Evolutionary conservation across 1,284 basidiomycete genomes (phyloP).

Genomic region (Heimioporus punctisporus): DNA sequence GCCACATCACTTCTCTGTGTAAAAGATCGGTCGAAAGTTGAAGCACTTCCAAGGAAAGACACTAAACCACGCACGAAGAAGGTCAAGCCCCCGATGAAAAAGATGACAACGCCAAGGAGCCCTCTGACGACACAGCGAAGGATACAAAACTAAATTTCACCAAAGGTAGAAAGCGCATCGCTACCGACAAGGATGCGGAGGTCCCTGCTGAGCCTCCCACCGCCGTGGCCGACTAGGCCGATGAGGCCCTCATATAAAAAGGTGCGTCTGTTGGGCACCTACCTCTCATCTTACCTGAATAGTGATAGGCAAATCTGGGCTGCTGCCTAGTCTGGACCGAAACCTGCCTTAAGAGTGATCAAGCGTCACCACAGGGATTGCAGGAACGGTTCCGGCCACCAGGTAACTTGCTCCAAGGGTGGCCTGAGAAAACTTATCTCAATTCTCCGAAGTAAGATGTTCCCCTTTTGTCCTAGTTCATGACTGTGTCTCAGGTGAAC

Average conservation of each 20-base stretch:
- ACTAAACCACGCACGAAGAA: conserved; percentile 65
- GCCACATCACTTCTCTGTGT: conserved; percentile 71
- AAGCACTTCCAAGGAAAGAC: conserved; percentile 52
- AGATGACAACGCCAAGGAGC: conserved; percentile 36
- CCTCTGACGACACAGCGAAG: conserved; percentile 29
- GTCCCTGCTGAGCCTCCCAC: conserved; percentile 42
- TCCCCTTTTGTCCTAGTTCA: background rate
- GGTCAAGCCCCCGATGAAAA: conserved; percentile 37
- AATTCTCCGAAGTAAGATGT: conserved; percentile 37
- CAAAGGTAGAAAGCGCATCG: conserved; percentile 57
- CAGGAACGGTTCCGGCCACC: conserved; percentile 40
- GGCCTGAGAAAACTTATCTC: conserved; percentile 42
- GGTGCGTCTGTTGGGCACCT: conserved; percentile 39
- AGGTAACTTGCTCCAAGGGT: conserved; percentile 48
- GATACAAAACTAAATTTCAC: conserved; percentile 54
- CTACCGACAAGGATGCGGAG: conserved; percentile 32
- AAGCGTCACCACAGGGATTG: conserved; percentile 40
- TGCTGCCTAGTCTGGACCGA: conserved; percentile 29
- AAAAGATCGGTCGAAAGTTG: conserved; percentile 66
- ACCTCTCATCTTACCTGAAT: background rate
- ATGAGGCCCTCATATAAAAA: conserved; percentile 52
- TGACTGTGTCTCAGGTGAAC: conserved; percentile 34
- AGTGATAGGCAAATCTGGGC: conserved; percentile 10
- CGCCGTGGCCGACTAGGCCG: conserved; percentile 23
- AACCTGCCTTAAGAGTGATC: conserved; percentile 30